Evolutionary conservation across 352 stramenopile species (phyloP), one percentile per base, ranked within the genome.

Genomic region (Phytophthora pseudosyringae): DNA sequence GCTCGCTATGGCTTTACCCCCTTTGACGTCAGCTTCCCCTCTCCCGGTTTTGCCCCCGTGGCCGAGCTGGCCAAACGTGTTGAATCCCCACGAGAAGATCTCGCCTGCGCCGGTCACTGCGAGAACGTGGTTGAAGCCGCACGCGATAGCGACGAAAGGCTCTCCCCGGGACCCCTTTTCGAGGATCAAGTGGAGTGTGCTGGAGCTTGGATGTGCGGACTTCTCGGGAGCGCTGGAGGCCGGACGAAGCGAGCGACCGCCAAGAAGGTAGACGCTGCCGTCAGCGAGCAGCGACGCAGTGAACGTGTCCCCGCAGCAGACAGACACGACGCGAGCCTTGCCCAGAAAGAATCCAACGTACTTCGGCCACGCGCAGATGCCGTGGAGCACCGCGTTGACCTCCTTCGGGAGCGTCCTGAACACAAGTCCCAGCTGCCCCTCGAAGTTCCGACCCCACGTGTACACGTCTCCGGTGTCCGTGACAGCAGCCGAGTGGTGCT

Each of bases 391-490:
- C 7, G 57, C 33, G 44, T 86, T 79, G 18, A 70, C 36, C 25
- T 71, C 60, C 21, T 65, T 78, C 3, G 71, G 46, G 3, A 88
- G 59, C 0, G 71, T 75, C 9, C 29, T 58, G 6, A 76, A 69
- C 8, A 71, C 63, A 15, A 91, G 83, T 1, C 92, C 92, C 6
- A 97, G 79, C 46, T 98, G 90, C 0, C 90, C 91, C 62, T 97
- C 88, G 13, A 83, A 87, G 58, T 95, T 95, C 13, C 88, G 67
- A 2, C 92, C 91, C 91, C 91, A 98, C 4, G 90, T 92, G 69
- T 97, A 97, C 21, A 97, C 32, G 44, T 96, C 90, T 15, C 90
- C 89, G 25, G 67, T 77, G n/a, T 86, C 59, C 1, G 88, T 95
- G 48, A 97, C 29, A 2, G 88, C 88, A 45, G 79, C 82, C 4